Base-by-base conservation (phyloP, 306 rosid genomes). In the Fragaria ananassa region DNA sequence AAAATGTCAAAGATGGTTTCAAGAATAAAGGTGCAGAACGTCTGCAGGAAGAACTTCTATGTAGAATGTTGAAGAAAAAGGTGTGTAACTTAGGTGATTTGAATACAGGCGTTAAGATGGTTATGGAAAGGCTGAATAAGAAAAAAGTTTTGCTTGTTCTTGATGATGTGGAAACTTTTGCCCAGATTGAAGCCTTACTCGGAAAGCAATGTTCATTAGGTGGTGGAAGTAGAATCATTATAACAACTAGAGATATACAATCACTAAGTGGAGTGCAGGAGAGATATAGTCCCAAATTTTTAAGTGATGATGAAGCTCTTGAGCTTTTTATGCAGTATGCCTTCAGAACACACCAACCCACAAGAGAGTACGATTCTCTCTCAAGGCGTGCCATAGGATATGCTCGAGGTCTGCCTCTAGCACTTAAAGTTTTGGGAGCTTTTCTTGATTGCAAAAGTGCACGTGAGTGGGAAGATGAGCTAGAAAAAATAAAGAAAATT, bases 371-470 rank as follows among this genome's bases (percentile, higher is more conserved):
- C 5, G 15, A 21, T 1, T 41, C 23, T 18, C 77, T 49, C 8
- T 78, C 67, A 10, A 39, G 63, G 6, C 8, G 12, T 9, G 57
- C 64, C 12, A 64, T 64, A 12, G 66, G 72, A 34, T 21, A 47
- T 35, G 72, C 70, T 6, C 65, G 62, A 25, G 82, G 82, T 0
- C 78, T 71, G 44, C 82, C 82, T 51, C 69, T 79, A 46, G 82
- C 68, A 8, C 46, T 79, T 29, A 72, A 79, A 63, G 61, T 79
- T 6, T 72, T 79, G 37, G 82, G 82, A 6, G 13, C 57, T 53
- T 19, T 53, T 1, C 76, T 79, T 27, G 12, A 57, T 18, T 19
- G 42, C 21, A 72, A 54, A 72, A 23, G 27, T 27, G 25, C 17
- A 47, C 6, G 13, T 27, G 74, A 71, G 14, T 79, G 82, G 82